Evolutionary conservation across 345 rosid genomes (phyloP), one percentile per base, ranked within the genome.

Genomic region (Erodium maritimum): DNA sequence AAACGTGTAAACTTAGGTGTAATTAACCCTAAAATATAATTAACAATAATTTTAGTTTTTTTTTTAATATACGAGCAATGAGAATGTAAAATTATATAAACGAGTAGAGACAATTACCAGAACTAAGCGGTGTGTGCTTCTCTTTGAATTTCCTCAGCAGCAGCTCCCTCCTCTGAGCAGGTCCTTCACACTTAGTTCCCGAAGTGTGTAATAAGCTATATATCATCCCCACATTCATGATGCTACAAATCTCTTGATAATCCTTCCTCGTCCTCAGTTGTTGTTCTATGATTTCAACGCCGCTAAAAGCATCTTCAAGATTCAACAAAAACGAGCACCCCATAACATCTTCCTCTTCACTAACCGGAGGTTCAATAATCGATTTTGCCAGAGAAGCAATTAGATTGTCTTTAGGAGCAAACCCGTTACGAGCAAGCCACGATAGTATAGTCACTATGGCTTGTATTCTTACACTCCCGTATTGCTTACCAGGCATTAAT

Each of bases 291-390:
- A 85, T 81, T 74, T 85, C 88, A 53, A 89, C 96, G 50, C 95
- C 99, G 71, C 73, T 79, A 75, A 85, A 75, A 57, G 97, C 84
- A 74, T 89, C 97, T 64, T 79, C 81, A 24, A 89, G 86, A 85
- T 93, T 89, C 75, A 93, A 79, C 69, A 93, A 71, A 71, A 89
- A 68, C 21, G 91, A 80, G 73, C 90, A 93, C n/a, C 97, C 99
- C 21, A 82, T 63, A 53, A 83, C 71, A 74, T 89, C 99, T 63
- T 84, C 95, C 80, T 80, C 88, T 75, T 83, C 91, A 61, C 83
- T 80, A 50, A 77, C 94, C 46, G 96, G 95, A 19, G 83, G 88
- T 72, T 89, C 96, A 34, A 93, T 66, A 60, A 93, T 74, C 50
- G 95, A 83, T 61, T 87, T 85, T 65, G 94, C 88, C 61, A 89